Evolutionary conservation across 345 rosid genomes (phyloP).

Genomic region (Eucalyptus brandiana): DNA sequence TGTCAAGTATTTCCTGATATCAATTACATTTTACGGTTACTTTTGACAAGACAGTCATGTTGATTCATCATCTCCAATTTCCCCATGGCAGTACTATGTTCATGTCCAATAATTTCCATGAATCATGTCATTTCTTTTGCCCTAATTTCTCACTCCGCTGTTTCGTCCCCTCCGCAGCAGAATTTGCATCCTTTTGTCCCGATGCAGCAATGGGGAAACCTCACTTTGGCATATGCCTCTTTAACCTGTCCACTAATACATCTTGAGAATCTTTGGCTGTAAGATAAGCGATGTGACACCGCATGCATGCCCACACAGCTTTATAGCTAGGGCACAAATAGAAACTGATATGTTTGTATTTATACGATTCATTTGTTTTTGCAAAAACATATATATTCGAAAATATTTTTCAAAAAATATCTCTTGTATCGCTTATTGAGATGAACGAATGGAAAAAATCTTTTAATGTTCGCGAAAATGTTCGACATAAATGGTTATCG

Average conservation of each 20-base stretch:
- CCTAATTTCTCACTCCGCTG: not conserved
- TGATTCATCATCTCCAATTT: not conserved
- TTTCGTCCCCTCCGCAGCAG: not conserved
- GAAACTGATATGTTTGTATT: not conserved
- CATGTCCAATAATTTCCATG: not conserved
- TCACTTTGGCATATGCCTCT: not conserved
- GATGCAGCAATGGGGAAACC: not conserved
- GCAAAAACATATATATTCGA: no score
- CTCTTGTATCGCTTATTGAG: no score
- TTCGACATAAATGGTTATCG: rapidly evolving
- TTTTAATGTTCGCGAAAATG: not conserved
- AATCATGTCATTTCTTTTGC: not conserved
- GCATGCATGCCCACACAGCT: not conserved
- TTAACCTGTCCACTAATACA: not conserved
- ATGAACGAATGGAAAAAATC: no score
- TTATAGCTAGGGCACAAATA: not conserved
- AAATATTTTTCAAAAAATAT: no score
- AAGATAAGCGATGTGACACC: not conserved
- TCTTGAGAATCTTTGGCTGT: not conserved
- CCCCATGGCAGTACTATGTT: not conserved
- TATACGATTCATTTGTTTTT: not conserved
- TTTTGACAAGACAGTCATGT: not conserved
- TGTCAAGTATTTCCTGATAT: not conserved
- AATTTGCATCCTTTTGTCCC: not conserved
- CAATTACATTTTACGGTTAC: not conserved